These are phyloP conservation scores for Penicillium coprophilum DNA, from an alignment of 495 filamentous ascomycete species.

Conservation along the genomic window DNA sequence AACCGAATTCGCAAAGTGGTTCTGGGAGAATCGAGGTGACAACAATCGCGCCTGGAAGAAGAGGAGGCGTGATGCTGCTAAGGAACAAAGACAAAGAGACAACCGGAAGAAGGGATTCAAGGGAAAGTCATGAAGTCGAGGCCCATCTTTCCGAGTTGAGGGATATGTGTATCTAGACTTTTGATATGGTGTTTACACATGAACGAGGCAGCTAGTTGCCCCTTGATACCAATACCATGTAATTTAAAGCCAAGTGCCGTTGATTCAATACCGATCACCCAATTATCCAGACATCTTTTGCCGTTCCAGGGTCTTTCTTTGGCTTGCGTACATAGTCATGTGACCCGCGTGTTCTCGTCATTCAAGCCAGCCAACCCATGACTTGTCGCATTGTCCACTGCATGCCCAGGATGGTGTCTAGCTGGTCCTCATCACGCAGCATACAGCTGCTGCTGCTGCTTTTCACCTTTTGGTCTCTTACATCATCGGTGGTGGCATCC, in stretches of 20 bases:
- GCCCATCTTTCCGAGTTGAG: not conserved
- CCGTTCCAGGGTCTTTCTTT: not conserved
- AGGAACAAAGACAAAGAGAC: slow-evolving; percentile 84
- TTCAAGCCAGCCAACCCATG: not conserved
- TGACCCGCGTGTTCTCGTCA: slow-evolving; percentile 21
- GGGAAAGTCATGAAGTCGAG: slow-evolving; percentile 36
- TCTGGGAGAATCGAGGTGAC: slow-evolving; percentile 88
- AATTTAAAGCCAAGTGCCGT: not conserved
- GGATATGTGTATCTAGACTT: slow-evolving; percentile 1
- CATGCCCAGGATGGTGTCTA: slow-evolving; percentile 14
- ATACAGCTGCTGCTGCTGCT: slow-evolving; percentile 23
- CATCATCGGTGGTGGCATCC: slow-evolving; percentile 32
- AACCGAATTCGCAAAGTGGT: slow-evolving; percentile 82
- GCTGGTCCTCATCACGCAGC: slow-evolving; percentile 4
- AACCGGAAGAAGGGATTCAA: slow-evolving; percentile 63
- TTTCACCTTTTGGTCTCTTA: slow-evolving; percentile 25
- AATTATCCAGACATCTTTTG: not conserved
- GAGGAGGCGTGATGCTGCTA: slow-evolving; percentile 72
- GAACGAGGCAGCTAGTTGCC: not conserved
- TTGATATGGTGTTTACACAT: slow-evolving; percentile 4
- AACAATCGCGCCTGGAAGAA: slow-evolving; percentile 91
- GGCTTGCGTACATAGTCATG: slow-evolving; percentile 1
- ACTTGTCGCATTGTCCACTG: slow-evolving; percentile 5
- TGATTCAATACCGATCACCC: not conserved
- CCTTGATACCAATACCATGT: not conserved